Evolutionary conservation across 2,329 filamentous ascomycete genomes (phyloP).

Genomic region (Pestalotiopsis sp.): DNA sequence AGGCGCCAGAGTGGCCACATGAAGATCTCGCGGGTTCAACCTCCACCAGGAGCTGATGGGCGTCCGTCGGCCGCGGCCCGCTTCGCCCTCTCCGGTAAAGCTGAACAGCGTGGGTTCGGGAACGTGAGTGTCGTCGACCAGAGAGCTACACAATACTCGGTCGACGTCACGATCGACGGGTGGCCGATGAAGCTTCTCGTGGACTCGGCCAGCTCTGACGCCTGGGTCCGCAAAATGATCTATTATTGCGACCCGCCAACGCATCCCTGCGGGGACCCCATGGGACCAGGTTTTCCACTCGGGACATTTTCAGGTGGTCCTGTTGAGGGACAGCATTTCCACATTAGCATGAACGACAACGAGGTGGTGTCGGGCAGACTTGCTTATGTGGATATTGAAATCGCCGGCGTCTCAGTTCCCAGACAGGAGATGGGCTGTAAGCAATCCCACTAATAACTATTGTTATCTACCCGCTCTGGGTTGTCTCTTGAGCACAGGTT

Average conservation of each 20-base stretch:
- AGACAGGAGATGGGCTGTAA: conserved; percentile 46
- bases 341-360: conserved; percentile 50
- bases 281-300: too few species aligned
- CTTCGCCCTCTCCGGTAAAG: neutral
- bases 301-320: conserved; percentile 39
- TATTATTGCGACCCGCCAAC: conserved; percentile 44
- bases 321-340: conserved; percentile 47
- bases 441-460: too few species aligned
- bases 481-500: too few species aligned
- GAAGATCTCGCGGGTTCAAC: neutral
- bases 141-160: conserved; percentile 35
- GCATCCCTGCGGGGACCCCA: too few species aligned
- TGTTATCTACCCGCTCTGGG: too few species aligned
- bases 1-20: conserved; percentile 18
- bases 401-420: conserved; percentile 47
- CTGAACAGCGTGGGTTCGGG: conserved; percentile 22
- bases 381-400: conserved; percentile 47
- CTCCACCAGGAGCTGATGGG: neutral
- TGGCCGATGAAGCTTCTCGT: conserved; percentile 38
- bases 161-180: conserved; percentile 29
- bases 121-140: conserved; percentile 36
- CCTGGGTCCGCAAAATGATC: conserved; percentile 45
- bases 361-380: conserved; percentile 50
- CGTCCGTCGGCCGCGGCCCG: neutral
- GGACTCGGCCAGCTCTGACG: conserved; percentile 56